Conservation (phyloP, 2,329 filamentous ascomycete species). For the Xylaria arbuscula region DNA sequence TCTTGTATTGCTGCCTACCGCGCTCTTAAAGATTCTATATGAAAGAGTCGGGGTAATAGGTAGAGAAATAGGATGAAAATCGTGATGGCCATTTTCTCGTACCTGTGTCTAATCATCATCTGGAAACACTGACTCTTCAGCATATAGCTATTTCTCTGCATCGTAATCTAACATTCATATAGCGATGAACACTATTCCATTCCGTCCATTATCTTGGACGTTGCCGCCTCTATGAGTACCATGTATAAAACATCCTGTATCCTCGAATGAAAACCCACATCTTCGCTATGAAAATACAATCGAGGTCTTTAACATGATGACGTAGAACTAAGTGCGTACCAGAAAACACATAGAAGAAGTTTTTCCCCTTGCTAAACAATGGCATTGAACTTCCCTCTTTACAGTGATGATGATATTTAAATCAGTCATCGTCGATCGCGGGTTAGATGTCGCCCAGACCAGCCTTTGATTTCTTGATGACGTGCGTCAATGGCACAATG, state of each 20-base stretch:
- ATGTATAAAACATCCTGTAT: background rate
- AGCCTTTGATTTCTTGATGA: conserved; percentile 87
- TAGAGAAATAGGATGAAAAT: no score
- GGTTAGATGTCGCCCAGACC: conserved; percentile 73
- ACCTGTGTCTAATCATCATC: no score
- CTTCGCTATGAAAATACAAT: background rate
- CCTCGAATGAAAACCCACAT: background rate
- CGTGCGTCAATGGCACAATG: conserved; percentile 83
- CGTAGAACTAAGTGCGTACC: background rate
- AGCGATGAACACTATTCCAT: background rate
- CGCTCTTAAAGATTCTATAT: background rate
- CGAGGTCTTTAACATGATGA: background rate
- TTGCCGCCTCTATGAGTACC: conserved; percentile 2
- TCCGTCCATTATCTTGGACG: background rate
- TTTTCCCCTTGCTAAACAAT: background rate
- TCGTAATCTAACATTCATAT: background rate
- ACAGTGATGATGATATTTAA: background rate
- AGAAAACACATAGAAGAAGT: background rate
- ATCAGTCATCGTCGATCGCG: background rate
- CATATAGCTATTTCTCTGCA: no score
- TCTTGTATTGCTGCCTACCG: no score
- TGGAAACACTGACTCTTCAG: no score
- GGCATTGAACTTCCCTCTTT: background rate
- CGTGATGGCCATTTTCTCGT: no score
- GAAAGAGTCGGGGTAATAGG: background rate